These are phyloP conservation scores for Actinomucor elegans DNA, from an alignment of 371 early-diverging fungal genomes.

Conservation along the genomic window DNA sequence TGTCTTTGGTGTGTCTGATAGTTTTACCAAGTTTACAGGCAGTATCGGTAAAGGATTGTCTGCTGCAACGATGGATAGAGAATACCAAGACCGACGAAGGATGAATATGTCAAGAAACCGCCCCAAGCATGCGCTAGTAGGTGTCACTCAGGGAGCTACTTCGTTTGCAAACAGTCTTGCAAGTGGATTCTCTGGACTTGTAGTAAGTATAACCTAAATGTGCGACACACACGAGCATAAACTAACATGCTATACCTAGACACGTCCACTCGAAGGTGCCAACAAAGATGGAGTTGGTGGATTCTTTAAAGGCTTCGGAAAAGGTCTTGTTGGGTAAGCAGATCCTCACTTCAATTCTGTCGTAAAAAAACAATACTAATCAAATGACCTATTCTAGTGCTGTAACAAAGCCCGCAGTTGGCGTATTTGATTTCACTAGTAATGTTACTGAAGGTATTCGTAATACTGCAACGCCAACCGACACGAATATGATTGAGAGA, in stretches of 20 bases:
- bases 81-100: slow-evolving; percentile 86
- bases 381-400: slow-evolving; percentile 52
- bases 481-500: slow-evolving; percentile 67
- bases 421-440: slow-evolving; percentile 90
- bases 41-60: slow-evolving; percentile 96
- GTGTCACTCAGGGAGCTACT: slow-evolving; percentile 88
- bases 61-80: slow-evolving; percentile 92
- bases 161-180: slow-evolving; percentile 83
- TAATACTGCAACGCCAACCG: slow-evolving; percentile 66
- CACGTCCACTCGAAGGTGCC: slow-evolving; percentile 93
- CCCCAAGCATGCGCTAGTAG: slow-evolving; percentile 91
- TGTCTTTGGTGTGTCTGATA: slow-evolving; percentile 95
- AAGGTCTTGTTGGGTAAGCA: slow-evolving; percentile 88
- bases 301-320: slow-evolving; percentile 95
- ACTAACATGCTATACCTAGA: slow-evolving; percentile 29
- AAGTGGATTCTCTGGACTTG: slow-evolving; percentile 86
- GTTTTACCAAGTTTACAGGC: slow-evolving; percentile 93
- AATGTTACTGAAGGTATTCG: slow-evolving; percentile 78
- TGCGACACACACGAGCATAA: neutral
- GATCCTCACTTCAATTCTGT: too few relatives aligned
- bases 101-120: slow-evolving; percentile 81
- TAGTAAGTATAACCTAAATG: slow-evolving; percentile 25
- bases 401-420: slow-evolving; percentile 93
- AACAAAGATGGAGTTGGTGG: slow-evolving; percentile 90
- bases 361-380: too few relatives aligned